These are phyloP conservation scores for Gaeumannomyces tritici DNA, from an alignment of 2,329 filamentous ascomycete genomes.

Conservation along the genomic window DNA sequence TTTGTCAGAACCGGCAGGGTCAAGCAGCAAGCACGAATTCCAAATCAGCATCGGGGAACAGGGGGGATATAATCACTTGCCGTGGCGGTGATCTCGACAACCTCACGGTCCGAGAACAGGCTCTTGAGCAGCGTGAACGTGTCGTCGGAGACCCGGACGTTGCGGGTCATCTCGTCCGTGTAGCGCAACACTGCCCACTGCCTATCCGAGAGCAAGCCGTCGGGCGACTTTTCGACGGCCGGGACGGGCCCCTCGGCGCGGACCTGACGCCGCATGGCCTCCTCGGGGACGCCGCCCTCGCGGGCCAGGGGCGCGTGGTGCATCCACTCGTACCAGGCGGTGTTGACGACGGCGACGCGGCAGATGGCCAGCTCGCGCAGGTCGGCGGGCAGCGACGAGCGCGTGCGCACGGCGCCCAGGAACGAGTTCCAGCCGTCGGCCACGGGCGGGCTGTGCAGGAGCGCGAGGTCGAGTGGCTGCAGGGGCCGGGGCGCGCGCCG, in stretches of 20 bases:
- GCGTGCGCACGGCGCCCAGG: constrained; percentile 52
- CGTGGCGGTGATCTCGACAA: constrained; percentile 74
- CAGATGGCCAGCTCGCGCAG: constrained; percentile 73
- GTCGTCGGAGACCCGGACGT: constrained; percentile 58
- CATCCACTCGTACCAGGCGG: constrained; percentile 78
- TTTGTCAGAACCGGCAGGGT: background rate
- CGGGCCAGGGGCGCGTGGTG: constrained; percentile 63
- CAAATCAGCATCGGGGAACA: no score
- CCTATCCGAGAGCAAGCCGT: constrained; percentile 35
- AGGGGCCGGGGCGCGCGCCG: constrained; percentile 61
- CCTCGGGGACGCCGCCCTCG: constrained; percentile 44
- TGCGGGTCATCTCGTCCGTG: constrained; percentile 75
- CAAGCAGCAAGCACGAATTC: background rate
- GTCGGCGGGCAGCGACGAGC: constrained; percentile 37
- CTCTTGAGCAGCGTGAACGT: constrained; percentile 55
- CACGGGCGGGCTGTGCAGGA: constrained; percentile 64
- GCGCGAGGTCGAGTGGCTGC: constrained; percentile 64
- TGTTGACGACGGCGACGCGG: constrained; percentile 70
- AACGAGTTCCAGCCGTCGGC: constrained; percentile 70
- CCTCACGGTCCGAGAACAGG: constrained; percentile 57
- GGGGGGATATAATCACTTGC: constrained; percentile 26
- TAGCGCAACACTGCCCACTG: constrained; percentile 64
- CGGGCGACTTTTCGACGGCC: constrained; percentile 16
- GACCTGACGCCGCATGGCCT: constrained; percentile 34
- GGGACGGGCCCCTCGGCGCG: constrained; percentile 19